Evolutionary conservation across 1,284 basidiomycete genomes (phyloP).

Genomic region (Trichosporon sp.): DNA sequence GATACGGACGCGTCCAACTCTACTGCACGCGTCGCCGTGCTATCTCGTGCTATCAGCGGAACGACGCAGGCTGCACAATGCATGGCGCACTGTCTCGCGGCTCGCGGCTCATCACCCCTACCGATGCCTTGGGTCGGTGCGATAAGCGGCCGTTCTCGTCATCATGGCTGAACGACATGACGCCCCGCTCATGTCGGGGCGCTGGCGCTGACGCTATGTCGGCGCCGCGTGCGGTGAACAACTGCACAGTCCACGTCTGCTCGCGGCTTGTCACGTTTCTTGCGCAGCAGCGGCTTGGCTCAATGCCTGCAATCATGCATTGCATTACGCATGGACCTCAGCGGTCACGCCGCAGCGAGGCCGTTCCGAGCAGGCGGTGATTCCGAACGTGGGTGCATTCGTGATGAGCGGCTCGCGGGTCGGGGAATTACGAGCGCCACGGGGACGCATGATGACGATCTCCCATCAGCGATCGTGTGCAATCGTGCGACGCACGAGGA

Average conservation of each 20-base stretch:
- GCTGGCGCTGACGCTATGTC: background rate
- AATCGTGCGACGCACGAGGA: background rate
- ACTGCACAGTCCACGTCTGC: background rate
- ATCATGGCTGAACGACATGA: too few relatives aligned
- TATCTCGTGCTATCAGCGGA: background rate
- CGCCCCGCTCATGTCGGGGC: background rate
- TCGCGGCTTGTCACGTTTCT: background rate
- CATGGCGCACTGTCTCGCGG: background rate
- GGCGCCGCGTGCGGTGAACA: too few relatives aligned
- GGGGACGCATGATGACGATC: background rate
- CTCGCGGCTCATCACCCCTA: background rate
- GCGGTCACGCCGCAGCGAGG: background rate
- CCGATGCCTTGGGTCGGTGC: background rate
- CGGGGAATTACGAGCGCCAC: background rate
- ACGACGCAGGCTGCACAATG: background rate
- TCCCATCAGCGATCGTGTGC: background rate
- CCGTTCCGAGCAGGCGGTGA: background rate
- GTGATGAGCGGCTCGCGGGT: background rate
- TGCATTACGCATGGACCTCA: background rate
- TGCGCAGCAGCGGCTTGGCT: background rate
- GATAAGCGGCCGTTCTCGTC: background rate
- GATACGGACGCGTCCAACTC: background rate
- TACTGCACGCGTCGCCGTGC: background rate
- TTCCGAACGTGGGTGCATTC: background rate
- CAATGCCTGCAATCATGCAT: background rate